phyloP scores from a whole-genome alignment of 495 filamentous ascomycete genomes.

The Penicillium daleae region DNA sequence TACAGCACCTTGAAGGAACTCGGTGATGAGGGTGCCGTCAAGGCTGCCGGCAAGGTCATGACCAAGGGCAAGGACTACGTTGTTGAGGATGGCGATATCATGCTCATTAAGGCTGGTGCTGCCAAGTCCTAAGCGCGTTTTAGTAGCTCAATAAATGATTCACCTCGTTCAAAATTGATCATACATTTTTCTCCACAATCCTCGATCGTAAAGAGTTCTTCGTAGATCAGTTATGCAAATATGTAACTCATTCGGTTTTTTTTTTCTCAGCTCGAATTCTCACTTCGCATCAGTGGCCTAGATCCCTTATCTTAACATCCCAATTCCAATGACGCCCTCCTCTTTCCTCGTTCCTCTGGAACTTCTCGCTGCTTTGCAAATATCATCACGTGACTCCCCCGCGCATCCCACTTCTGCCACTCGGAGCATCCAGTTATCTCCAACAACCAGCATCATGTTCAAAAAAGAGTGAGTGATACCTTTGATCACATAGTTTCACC shows the following conservation, averaged over 20 bases:
- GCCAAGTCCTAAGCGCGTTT: constrained; percentile 67
- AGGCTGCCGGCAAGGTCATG: constrained; percentile 93
- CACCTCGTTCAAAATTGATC: background rate
- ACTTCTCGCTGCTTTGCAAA: background rate
- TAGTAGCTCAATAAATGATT: constrained; percentile 27
- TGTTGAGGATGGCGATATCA: constrained; percentile 55
- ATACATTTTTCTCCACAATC: too few species aligned
- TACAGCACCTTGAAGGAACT: constrained; percentile 77
- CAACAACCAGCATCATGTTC: constrained; percentile 65
- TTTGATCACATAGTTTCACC: background rate
- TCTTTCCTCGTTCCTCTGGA: background rate
- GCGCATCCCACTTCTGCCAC: constrained; percentile 38
- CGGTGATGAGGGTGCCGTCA: constrained; percentile 86
- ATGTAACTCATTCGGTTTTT: too few species aligned
- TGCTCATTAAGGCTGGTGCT: constrained; percentile 95
- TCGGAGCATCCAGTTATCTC: constrained; percentile 14
- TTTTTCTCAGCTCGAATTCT: too few species aligned
- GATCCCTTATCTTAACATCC: too few species aligned
- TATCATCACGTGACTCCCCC: constrained; percentile 40
- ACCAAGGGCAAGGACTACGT: constrained; percentile 99
- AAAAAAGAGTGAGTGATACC: constrained; percentile 76
- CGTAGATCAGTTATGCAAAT: background rate
- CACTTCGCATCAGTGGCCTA: too few species aligned
- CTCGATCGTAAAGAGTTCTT: background rate
- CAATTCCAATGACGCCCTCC: background rate